These are phyloP conservation scores for Protomyces lactucae-debilis DNA, from an alignment of 1,139 yeast species.

Conservation along the genomic window DNA sequence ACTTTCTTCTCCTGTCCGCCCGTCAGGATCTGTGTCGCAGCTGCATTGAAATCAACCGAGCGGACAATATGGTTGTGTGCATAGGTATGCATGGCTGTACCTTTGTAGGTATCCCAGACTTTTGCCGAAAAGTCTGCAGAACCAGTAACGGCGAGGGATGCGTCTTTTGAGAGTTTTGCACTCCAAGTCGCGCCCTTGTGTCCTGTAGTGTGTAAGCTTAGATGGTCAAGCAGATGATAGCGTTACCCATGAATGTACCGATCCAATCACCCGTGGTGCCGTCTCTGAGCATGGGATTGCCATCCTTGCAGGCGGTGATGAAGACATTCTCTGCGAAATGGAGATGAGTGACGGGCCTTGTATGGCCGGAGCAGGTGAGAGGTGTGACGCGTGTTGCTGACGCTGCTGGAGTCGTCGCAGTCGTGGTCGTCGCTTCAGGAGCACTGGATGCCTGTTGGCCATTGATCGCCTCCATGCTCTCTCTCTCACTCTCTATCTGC, in stretches of 20 bases:
- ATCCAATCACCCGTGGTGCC: conserved; percentile 44
- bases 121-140: conserved; percentile 42
- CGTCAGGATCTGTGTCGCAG: conserved; percentile 30
- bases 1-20: conserved; percentile 34
- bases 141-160: conserved; percentile 38
- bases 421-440: neutral
- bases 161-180: conserved; percentile 37
- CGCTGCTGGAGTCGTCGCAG: neutral
- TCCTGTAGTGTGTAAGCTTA: neutral
- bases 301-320: conserved; percentile 43
- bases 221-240: neutral
- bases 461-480: too few relatives aligned
- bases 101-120: conserved; percentile 40
- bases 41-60: conserved; percentile 33
- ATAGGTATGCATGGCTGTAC: conserved; percentile 35
- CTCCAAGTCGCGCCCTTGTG: conserved; percentile 44
- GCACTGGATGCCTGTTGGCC: too few relatives aligned
- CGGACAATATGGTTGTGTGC: conserved; percentile 41
- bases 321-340: conserved; percentile 37
- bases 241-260: conserved; percentile 40
- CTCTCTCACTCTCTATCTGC: too few relatives aligned
- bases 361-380: conserved; percentile 40
- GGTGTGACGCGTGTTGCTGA: conserved; percentile 18
- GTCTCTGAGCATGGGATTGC: conserved; percentile 42
- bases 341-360: conserved; percentile 42